Evolutionary conservation across 176 grass and related monocot species (phyloP), one percentile per base, ranked within the genome.

Genomic region (Carex pumila): DNA sequence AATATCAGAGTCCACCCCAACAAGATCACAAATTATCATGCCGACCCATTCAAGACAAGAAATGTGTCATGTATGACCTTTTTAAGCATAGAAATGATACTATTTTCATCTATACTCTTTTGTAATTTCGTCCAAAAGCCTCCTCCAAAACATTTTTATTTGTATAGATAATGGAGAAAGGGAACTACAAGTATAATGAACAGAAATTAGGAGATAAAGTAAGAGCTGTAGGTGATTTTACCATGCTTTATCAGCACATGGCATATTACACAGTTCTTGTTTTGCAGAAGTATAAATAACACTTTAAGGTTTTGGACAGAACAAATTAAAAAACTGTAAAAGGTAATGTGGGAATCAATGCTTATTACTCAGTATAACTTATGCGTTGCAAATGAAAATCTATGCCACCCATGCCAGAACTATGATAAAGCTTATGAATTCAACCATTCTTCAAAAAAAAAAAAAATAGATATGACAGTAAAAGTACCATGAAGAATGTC

Each of bases 401-500:
- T 17, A 37, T 31, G 31, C 13, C 65, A 67, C 6, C 2, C 7
- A 19, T 25, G 15, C 15, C 41, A n/a, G 7, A 43, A 41, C 30
- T 36, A 52, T 71, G 12, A 72, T 67, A 55, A 47, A 56, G 30
- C 31, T 58, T 57, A 63, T 66, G 73, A 79, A 65, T 80, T 56
- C 2, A 56, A 80, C 18, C 10, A 61, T 61, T 10, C 17, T 80
- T 12, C 29, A 21, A 50, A 32, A 13, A 43, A 34, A 36, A 19
- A 31, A 63, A 52, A 1, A n/a, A 22, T 18, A 31, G 17, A 79
- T 12, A 86, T 7, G 18, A 69, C 4, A 57, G 13, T 81, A 56
- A 79, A 7, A 64, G 41, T 74, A 94, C 94, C 94, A 57, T 97
- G 94, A 66, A 94, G 92, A 72, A 94, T 85, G 62, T 97, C 94